Evolutionary conservation across 108 stramenopile genomes (phyloP).

Genomic region (Schizochytrium sp.): DNA sequence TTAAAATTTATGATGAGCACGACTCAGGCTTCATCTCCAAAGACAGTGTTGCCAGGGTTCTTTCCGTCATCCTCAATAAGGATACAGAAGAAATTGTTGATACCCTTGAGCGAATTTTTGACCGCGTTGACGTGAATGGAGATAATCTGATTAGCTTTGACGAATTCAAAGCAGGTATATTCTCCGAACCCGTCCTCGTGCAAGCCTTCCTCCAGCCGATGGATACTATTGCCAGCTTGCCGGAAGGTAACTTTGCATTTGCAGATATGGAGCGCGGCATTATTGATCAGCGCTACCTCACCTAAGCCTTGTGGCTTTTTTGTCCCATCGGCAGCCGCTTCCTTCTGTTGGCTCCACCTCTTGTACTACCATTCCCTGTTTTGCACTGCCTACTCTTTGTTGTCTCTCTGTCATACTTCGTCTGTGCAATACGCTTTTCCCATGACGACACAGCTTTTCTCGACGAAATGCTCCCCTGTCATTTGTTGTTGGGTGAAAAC

Average conservation of each 20-base stretch:
- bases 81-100: not conserved
- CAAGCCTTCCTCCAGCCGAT: conserved; percentile 56
- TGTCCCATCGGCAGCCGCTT: too few species aligned
- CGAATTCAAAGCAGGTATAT: conserved; percentile 39
- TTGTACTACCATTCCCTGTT: too few species aligned
- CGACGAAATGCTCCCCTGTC: too few species aligned
- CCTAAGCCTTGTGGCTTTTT: not conserved
- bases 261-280: conserved; percentile 46
- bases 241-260: conserved; percentile 31
- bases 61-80: not conserved
- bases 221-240: not conserved
- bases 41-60: conserved; percentile 17
- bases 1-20: conserved; percentile 34
- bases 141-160: conserved; percentile 34
- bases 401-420: too few species aligned
- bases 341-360: too few species aligned
- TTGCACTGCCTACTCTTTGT: too few species aligned
- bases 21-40: conserved; percentile 44
- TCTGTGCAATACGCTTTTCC: too few species aligned
- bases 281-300: conserved; percentile 39
- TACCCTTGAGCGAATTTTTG: conserved; percentile 31
- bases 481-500: too few species aligned
- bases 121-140: conserved; percentile 47
- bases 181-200: conserved; percentile 52
- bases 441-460: too few species aligned